Conservation (phyloP, 176 grass and related monocot species). For the Tuctoria greenei region DNA sequence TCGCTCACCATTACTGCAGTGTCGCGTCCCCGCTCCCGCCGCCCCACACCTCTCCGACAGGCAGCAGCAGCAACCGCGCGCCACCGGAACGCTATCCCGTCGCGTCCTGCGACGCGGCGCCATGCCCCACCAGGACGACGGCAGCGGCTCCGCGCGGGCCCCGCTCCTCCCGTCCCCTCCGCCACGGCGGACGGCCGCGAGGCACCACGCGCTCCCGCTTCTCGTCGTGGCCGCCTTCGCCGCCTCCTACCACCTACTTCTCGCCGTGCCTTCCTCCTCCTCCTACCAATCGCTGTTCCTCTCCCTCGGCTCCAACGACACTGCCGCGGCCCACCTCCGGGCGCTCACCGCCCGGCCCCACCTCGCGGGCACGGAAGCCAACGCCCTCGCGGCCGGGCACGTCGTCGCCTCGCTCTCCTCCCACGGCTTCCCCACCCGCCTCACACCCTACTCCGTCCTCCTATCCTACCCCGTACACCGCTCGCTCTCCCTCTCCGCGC, state of each 20-base stretch:
- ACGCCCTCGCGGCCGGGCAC: constrained; percentile 47
- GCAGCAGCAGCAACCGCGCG: not conserved
- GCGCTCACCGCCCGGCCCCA: constrained; percentile 74
- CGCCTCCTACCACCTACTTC: constrained; percentile 30
- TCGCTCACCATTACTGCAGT: not conserved
- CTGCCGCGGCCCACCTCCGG: constrained; percentile 65
- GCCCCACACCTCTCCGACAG: not conserved
- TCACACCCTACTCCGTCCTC: constrained; percentile 66
- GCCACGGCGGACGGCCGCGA: constrained; percentile 5
- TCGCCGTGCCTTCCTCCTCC: constrained; percentile 22
- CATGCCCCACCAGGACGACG: not conserved
- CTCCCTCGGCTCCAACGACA: constrained; percentile 75
- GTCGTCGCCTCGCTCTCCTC: constrained; percentile 43
- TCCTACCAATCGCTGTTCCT: constrained; percentile 76
- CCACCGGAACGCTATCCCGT: not conserved
- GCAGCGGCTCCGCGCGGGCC: not conserved
- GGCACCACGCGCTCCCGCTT: constrained; percentile 32
- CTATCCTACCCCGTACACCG: constrained; percentile 64
- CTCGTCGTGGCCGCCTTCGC: constrained; percentile 35
- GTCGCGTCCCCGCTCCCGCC: not conserved
- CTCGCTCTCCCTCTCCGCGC: constrained; percentile 61
- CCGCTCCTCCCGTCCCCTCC: constrained; percentile 16
- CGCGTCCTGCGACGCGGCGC: not conserved
- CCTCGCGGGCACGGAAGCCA: constrained; percentile 53
- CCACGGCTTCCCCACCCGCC: constrained; percentile 48